Evolutionary conservation across 805 yeast species (phyloP).

Genomic region (Candida tammaniensis): DNA sequence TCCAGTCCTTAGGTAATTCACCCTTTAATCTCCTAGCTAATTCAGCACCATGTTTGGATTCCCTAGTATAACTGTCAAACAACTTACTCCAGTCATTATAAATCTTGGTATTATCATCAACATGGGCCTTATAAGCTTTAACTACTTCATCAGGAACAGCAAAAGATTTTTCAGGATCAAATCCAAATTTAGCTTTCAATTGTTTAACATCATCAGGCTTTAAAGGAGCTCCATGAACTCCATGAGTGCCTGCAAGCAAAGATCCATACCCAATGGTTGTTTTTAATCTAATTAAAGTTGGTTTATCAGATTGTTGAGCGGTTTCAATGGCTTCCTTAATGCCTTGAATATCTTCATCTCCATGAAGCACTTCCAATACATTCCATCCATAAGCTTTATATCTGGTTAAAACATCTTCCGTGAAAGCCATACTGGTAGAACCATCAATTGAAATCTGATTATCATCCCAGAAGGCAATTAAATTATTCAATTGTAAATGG

Average conservation of each 20-base stretch:
- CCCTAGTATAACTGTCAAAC: conserved; percentile 57
- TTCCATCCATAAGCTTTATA: conserved; percentile 96
- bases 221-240: conserved; percentile 96
- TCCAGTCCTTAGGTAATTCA: conserved; percentile 84
- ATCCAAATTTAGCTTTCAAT: conserved; percentile 79
- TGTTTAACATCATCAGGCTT: conserved; percentile 89
- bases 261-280: conserved; percentile 97
- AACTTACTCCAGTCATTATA: conserved; percentile 75
- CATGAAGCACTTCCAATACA: conserved; percentile 70
- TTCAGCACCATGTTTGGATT: conserved; percentile 78
- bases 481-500: conserved; percentile 87
- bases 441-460: conserved; percentile 97
- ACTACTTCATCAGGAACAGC: conserved; percentile 80
- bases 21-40: conserved; percentile 72
- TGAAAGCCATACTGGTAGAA: conserved; percentile 81
- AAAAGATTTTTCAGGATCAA: conserved; percentile 81
- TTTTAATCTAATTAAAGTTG: conserved; percentile 82
- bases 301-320: conserved; percentile 83
- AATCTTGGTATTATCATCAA: conserved; percentile 59
- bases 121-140: conserved; percentile 59
- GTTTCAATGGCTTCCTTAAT: conserved; percentile 71
- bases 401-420: conserved; percentile 85
- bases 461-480: conserved; percentile 95
- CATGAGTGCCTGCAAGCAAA: conserved; percentile 74
- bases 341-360: conserved; percentile 73